Base-by-base conservation (phyloP, 2,329 filamentous ascomycete genomes). In the Diaporthe velutina region DNA sequence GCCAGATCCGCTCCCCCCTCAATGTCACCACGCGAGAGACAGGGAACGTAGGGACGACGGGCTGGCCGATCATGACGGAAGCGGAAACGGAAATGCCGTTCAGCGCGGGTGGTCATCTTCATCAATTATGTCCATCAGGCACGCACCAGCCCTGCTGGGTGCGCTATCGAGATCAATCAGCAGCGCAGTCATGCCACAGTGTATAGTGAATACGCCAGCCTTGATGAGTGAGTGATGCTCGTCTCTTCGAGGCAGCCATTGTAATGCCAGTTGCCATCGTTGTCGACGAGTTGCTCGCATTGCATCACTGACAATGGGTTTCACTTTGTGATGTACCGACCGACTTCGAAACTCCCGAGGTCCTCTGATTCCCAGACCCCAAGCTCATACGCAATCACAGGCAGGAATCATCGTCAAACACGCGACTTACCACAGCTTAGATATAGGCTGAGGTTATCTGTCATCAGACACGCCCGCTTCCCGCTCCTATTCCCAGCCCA, bases 31-130 rank as follows among this genome's bases (percentile, higher is more conserved):
- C 70, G 70, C 57, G 70, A 72, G 35, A 38, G 70, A 61, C 70
- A 64, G 42, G 45, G 70, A 71, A 61, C 30, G 58, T 35, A 54
- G 22, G 42, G 28, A 52, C 48, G 45, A 54, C 70, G 70, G 70
- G n/a, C 45, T 60, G 70, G 70, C 45, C 60, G 70, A 72, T 72
- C 70, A 58, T 60, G 57, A 54, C 38, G 70, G 54, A 61, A 64
- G 60, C 19, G 42, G 48, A 45, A 72, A 64, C 70, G 70, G 70
- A 64, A 50, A 64, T 64, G 70, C 70, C 70, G 70, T 64, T 33
- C 25, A 38, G 70, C 58, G 40, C 30, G 48, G 70, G 45, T 54
- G 70, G 55, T 60, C 57, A 50, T 54, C n/a, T 42, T 38, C 28
- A 50, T 38, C 50, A 33, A 35, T 10, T 17, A 45, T 58, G 68